Evolutionary conservation across 2,329 filamentous ascomycete species (phyloP).

Genomic region (Paraphaeosphaeria sporulosa): DNA sequence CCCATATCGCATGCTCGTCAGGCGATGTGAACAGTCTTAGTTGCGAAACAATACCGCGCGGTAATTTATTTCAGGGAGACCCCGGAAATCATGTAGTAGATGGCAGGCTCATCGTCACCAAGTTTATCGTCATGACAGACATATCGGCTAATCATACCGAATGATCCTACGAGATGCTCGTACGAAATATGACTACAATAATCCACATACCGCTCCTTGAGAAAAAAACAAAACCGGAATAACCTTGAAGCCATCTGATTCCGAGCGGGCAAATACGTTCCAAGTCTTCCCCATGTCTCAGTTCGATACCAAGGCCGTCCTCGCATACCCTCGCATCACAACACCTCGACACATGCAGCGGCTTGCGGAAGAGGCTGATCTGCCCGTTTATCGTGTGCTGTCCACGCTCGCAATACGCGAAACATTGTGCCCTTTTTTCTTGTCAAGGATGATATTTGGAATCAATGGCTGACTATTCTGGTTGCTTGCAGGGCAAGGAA

Average conservation of each 20-base stretch:
- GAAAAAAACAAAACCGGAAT: background rate
- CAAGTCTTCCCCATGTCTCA: background rate
- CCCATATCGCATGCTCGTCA: constrained; percentile 7
- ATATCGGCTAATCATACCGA: background rate
- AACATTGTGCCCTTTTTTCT: background rate
- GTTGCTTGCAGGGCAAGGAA: background rate
- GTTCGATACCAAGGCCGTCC: background rate
- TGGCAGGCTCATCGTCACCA: background rate
- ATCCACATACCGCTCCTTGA: background rate
- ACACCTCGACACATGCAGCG: background rate
- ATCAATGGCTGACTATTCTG: background rate
- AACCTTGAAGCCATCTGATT: background rate
- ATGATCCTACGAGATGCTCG: background rate
- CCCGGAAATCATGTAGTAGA: background rate
- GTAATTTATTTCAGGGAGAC: too few relatives aligned
- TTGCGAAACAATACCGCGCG: background rate
- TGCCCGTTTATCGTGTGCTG: background rate
- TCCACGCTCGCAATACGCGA: background rate
- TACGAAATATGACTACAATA: background rate
- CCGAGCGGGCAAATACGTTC: background rate
- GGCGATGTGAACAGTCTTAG: background rate
- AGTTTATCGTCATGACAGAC: background rate
- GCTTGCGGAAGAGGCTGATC: background rate
- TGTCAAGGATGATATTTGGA: background rate
- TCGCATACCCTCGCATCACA: background rate